A percentile compares a stretch with the other conserved stretches of the same genome.
These are phyloP conservation scores for Pseudonitzschia delicatissima DNA, from an alignment of 108 stramenopile genomes.

Conservation along the genomic window DNA sequence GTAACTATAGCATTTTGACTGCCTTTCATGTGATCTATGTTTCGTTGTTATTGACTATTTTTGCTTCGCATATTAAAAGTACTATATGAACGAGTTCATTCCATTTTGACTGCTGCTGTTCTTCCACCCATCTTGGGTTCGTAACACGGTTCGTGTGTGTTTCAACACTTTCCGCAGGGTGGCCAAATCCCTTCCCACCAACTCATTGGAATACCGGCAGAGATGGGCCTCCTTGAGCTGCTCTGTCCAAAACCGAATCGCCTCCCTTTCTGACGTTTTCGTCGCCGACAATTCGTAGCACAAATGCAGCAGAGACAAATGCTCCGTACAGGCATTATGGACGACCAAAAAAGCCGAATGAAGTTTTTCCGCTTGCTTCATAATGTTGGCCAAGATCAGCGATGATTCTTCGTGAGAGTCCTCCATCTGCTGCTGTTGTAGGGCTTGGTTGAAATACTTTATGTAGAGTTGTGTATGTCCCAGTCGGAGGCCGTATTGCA, in stretches of 20 bases:
- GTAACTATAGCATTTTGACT: too few species aligned
- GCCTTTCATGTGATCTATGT: too few species aligned
- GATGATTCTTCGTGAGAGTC: too few species aligned
- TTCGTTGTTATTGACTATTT: too few species aligned
- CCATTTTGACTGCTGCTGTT: neutral
- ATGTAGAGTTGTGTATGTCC: conserved; percentile 54
- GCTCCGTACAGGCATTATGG: conserved; percentile 80
- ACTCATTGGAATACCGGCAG: conserved; percentile 50
- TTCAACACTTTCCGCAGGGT: conserved; percentile 52
- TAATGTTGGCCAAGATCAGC: conserved; percentile 7
- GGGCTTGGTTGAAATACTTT: conserved; percentile 50
- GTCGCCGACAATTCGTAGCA: neutral
- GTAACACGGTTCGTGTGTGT: conserved; percentile 59
- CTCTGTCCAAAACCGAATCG: conserved; percentile 66
- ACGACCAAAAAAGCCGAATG: conserved; percentile 58
- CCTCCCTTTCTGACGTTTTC: neutral
- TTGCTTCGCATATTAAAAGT: too few species aligned
- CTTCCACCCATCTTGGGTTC: conserved; percentile 28
- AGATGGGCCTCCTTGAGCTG: conserved; percentile 68
- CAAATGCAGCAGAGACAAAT: conserved; percentile 18
- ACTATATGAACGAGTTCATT: neutral
- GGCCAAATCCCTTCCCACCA: conserved; percentile 54
- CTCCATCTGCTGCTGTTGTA: conserved; percentile 15
- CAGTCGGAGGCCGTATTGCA: conserved; percentile 43
- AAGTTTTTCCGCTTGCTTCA: conserved; percentile 49